Percentiles rank a stretch among this genome's conserved stretches.
Evolutionary conservation across 2,329 filamentous ascomycete species (phyloP).

Genomic region (Venturia carpophila): DNA sequence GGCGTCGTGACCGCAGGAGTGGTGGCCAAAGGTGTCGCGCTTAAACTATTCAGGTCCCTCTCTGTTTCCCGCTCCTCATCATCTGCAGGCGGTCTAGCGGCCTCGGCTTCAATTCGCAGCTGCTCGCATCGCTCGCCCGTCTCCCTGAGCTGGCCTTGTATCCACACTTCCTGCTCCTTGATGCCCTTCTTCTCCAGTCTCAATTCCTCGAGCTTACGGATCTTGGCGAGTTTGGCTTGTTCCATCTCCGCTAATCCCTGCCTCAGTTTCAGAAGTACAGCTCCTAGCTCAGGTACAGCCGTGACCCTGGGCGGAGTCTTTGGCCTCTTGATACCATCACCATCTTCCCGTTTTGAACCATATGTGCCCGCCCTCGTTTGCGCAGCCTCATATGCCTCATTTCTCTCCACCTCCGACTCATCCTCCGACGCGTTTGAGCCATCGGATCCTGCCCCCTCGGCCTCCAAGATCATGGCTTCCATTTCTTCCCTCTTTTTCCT

Average conservation of each 20-base stretch:
- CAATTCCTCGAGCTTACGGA: conserved; percentile 57
- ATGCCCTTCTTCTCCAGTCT: conserved; percentile 63
- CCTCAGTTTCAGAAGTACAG: conserved; percentile 57
- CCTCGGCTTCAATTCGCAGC: conserved; percentile 13
- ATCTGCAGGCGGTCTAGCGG: not conserved
- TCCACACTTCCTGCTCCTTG: conserved; percentile 61
- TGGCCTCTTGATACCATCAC: conserved; percentile 37
- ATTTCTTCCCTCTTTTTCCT: conserved; percentile 66
- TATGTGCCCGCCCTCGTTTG: conserved; percentile 86
- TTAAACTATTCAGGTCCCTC: conserved; percentile 17
- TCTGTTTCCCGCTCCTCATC: not conserved
- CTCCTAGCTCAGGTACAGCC: conserved; percentile 64
- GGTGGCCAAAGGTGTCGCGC: conserved; percentile 1
- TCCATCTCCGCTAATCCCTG: conserved; percentile 57
- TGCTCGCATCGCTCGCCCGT: conserved; percentile 63
- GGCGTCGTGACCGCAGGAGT: not conserved
- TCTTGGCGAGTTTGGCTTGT: conserved; percentile 47
- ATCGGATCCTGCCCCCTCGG: conserved; percentile 60
- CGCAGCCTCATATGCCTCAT: conserved; percentile 76
- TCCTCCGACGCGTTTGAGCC: conserved; percentile 50
- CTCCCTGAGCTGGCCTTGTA: conserved; percentile 73
- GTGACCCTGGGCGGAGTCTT: conserved; percentile 66
- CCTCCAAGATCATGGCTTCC: conserved; percentile 71
- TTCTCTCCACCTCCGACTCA: conserved; percentile 54
- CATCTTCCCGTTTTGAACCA: conserved; percentile 38